These are phyloP conservation scores for Sarocladiaceae sp. DNA, from an alignment of 2,329 filamentous ascomycete species.

Conservation along the genomic window DNA sequence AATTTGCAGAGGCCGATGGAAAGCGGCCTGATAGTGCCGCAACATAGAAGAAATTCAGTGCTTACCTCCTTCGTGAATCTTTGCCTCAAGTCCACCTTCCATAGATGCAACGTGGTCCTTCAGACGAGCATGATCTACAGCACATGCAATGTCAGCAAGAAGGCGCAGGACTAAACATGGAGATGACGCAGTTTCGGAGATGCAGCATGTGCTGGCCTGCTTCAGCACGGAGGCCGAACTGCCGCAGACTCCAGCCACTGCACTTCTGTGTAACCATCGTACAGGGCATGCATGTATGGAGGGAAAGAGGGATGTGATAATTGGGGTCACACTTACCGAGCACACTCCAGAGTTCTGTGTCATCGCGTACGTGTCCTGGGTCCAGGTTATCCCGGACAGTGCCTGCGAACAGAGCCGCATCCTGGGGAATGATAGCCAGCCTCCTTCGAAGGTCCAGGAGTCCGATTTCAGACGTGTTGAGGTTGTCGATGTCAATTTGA, in stretches of 20 bases:
- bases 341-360: slow-evolving; percentile 95
- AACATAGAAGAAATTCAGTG: slow-evolving; percentile 18
- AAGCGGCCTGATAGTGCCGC: not conserved
- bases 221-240: not conserved
- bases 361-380: slow-evolving; percentile 90
- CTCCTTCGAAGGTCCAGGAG: slow-evolving; percentile 83
- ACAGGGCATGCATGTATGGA: not conserved
- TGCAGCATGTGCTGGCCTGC: slow-evolving; percentile 16
- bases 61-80: slow-evolving; percentile 90
- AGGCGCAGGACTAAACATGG: not conserved
- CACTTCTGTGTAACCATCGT: not conserved
- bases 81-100: slow-evolving; percentile 85
- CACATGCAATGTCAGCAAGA: not conserved
- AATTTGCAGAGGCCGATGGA: not conserved
- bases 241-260: not conserved
- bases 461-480: slow-evolving; percentile 89
- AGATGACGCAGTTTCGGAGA: slow-evolving; percentile 10
- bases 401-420: slow-evolving; percentile 92
- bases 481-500: slow-evolving; percentile 79
- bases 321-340: slow-evolving; percentile 58
- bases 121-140: slow-evolving; percentile 79
- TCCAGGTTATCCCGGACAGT: slow-evolving; percentile 93
- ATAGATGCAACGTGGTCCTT: slow-evolving; percentile 86
- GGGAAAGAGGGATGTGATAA: not conserved
- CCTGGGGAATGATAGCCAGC: slow-evolving; percentile 95